Evolutionary conservation across 2,329 filamentous ascomycete genomes (phyloP).

Genomic region (Gaeumannomyces tritici): DNA sequence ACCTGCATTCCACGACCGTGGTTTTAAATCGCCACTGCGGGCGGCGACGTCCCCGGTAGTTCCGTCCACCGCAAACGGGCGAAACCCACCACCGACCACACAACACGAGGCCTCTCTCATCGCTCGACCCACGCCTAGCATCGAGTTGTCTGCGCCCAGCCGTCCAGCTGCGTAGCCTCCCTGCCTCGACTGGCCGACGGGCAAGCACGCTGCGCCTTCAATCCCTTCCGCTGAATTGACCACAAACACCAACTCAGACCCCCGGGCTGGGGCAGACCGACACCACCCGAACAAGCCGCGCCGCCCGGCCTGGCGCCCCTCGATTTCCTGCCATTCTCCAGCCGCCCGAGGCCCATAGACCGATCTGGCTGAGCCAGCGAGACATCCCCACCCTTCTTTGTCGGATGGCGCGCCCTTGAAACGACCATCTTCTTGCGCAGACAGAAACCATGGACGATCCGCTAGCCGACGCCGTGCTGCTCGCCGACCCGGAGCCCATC

Average conservation of each 20-base stretch:
- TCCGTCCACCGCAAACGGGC: not conserved
- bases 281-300: not conserved
- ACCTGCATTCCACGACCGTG: too few relatives aligned
- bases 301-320: not conserved
- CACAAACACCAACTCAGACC: not conserved
- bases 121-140: not conserved
- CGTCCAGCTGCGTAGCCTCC: too few relatives aligned
- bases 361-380: not conserved
- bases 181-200: not conserved
- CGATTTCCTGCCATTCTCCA: not conserved
- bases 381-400: too few relatives aligned
- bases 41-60: not conserved
- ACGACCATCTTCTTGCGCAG: not conserved
- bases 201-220: not conserved
- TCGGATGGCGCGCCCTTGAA: conserved; percentile 2
- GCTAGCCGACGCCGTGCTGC: conserved; percentile 13
- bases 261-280: not conserved
- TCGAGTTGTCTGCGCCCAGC: not conserved
- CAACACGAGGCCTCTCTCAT: not conserved
- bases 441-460: not conserved
- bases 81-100: not conserved
- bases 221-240: not conserved
- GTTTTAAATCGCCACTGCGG: too few relatives aligned
- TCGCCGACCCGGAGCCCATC: conserved; percentile 14
- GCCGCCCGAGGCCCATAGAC: not conserved